Conservation (phyloP, 75 land plant genomes). For the Sequoiadendron giganteum region DNA sequence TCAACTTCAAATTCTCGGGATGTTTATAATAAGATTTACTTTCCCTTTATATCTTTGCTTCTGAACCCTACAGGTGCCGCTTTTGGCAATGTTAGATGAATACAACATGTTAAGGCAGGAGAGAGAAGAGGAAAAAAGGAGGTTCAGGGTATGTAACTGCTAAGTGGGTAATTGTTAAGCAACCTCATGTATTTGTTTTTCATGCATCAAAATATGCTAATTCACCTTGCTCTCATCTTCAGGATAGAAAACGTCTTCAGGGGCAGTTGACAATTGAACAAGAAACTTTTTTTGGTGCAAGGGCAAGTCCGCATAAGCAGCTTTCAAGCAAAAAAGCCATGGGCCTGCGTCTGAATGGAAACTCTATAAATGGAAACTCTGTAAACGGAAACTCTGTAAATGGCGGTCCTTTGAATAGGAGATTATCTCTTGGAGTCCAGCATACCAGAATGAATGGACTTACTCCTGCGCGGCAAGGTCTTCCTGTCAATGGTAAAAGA, state of each 20-base stretch:
- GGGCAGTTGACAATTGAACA: constrained; percentile 30
- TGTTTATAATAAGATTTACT: background rate
- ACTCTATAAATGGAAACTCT: constrained; percentile 17
- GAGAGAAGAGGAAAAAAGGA: constrained; percentile 28
- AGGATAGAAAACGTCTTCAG: constrained; percentile 35
- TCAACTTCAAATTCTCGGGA: background rate
- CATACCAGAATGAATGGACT: constrained; percentile 51
- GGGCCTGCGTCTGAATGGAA: constrained; percentile 19
- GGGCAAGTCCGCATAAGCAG: constrained; percentile 25
- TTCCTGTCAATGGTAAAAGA: constrained; percentile 62
- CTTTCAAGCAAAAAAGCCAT: constrained; percentile 17
- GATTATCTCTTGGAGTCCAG: constrained; percentile 56
- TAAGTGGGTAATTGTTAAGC: background rate
- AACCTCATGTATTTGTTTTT: constrained; percentile 5
- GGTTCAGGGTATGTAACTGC: constrained; percentile 19
- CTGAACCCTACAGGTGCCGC: constrained; percentile 27
- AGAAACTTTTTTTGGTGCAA: constrained; percentile 29
- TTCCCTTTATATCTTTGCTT: background rate
- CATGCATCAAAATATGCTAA: background rate
- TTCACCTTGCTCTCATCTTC: background rate
- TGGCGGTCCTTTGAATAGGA: constrained; percentile 31
- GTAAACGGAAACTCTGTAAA: constrained; percentile 14
- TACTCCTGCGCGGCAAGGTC: constrained; percentile 38
- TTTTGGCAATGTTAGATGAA: constrained; percentile 33
- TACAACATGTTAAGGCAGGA: constrained; percentile 29